Base-by-base conservation (phyloP, 2,329 filamentous ascomycete species). In the Diaporthe australafricana region DNA sequence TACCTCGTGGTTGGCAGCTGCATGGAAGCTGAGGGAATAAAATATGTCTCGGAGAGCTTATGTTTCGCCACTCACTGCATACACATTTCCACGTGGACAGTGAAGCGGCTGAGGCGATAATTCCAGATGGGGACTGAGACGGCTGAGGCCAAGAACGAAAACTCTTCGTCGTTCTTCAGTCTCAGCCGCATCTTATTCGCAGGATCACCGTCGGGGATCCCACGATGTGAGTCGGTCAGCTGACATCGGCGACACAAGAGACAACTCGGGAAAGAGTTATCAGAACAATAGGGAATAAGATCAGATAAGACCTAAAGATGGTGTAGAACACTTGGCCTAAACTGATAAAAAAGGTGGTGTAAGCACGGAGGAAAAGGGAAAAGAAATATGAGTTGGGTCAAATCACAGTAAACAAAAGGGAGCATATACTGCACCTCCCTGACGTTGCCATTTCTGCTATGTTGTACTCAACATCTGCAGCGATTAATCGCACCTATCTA, bases 131-230 rank as follows among this genome's bases (percentile, higher is more conserved):
- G n/a, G n/a, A n/a, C n/a, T n/a, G n/a, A n/a, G n/a, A n/a, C n/a
- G n/a, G n/a, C n/a, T n/a, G n/a, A n/a, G n/a, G n/a, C n/a, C n/a
- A n/a, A n/a, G n/a, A n/a, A n/a, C n/a, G n/a, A n/a, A n/a, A n/a
- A n/a, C n/a, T n/a, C n/a, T n/a, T 12, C 17, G 12, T 30, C 2
- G 11, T 8, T 12, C 22, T 11, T 12, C 6, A 9, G 27, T 2
- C 50, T 53, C 27, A 53, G 50, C 50, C 50, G 50, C 27, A 53
- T 32, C 16, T 53, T 53, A 20, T 3, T 20, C 38, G n/a, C 38
- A 22, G 42, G 9, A 38, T 62, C 20, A 38, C 56, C 56, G 56
- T 63, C 57, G 57, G 57, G 57, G 22, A 63, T 63, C 57, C 57
- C 57, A 48, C 40, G 3, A 35, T 30, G 25, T 47, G 40, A 40